Evolutionary conservation across 2,329 filamentous ascomycete species (phyloP).

Genomic region (Tolypocladium amazonense): DNA sequence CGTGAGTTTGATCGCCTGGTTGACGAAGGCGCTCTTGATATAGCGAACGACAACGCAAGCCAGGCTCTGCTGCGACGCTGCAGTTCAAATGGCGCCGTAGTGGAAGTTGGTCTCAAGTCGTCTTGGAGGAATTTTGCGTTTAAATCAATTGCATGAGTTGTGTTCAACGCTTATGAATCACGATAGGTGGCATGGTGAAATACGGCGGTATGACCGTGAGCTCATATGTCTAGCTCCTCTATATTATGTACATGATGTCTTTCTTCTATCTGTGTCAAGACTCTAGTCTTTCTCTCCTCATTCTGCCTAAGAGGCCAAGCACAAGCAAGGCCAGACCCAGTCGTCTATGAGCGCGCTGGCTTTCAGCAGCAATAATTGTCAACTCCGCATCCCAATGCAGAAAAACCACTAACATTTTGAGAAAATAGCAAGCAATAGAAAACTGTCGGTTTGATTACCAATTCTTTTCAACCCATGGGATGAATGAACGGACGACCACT

Average conservation of each 20-base stretch:
- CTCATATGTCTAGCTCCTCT: background rate
- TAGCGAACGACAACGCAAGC: background rate
- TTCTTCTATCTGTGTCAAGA: background rate
- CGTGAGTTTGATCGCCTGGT: constrained; percentile 1
- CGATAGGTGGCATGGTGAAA: background rate
- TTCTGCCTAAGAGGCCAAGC: background rate
- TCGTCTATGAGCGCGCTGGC: background rate
- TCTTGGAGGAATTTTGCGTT: background rate
- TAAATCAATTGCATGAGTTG: no score
- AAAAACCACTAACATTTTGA: background rate
- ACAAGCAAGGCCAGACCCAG: background rate
- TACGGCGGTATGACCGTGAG: background rate
- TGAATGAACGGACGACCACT: background rate
- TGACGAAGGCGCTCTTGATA: background rate
- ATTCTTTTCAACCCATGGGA: background rate
- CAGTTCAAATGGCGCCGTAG: background rate
- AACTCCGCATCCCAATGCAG: background rate
- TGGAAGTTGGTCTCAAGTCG: background rate
- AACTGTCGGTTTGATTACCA: background rate
- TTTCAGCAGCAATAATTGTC: background rate
- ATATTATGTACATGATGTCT: background rate
- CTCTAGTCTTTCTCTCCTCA: background rate
- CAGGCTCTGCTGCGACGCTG: background rate
- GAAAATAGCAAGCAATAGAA: background rate
- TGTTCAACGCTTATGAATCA: background rate